Conservation (phyloP, 306 rosid genomes). For the Vigna unguiculata region DNA sequence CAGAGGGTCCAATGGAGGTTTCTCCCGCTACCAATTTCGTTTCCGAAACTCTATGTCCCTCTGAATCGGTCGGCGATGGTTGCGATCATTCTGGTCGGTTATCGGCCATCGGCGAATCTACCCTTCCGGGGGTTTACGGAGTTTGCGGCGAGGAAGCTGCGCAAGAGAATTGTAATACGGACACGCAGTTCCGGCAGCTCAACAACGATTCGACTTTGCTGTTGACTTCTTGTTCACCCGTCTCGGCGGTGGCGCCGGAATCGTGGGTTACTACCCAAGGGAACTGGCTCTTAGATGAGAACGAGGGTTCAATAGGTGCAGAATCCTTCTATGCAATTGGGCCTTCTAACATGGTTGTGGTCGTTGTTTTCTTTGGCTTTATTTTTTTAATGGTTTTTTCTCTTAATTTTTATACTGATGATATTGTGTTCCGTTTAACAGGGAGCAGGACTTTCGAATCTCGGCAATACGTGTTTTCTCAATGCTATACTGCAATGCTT, state of each 20-base stretch:
- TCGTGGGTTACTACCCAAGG: not conserved
- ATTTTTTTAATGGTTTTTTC: not conserved
- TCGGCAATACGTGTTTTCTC: constrained; percentile 88
- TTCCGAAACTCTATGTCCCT: constrained; percentile 35
- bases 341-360: constrained; percentile 53
- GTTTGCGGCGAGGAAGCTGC: not conserved
- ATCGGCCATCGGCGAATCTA: not conserved
- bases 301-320: not conserved
- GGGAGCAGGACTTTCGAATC: constrained; percentile 89
- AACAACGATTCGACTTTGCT: not conserved
- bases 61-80: constrained; percentile 18
- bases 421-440: constrained; percentile 42
- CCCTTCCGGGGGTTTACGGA: not conserved
- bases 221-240: constrained; percentile 15
- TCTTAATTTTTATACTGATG: not conserved
- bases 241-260: constrained; percentile 37
- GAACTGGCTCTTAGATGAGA: not conserved
- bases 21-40: constrained; percentile 13
- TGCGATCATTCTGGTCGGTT: not conserved
- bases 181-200: constrained; percentile 12
- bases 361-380: not conserved
- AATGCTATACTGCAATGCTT: constrained; percentile 87
- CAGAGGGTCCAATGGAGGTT: not conserved
- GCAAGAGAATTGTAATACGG: constrained; percentile 11
- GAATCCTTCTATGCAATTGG: constrained; percentile 25